Evolutionary conservation across 257 asterid genomes (phyloP).

Genomic region (Verbena officinalis): DNA sequence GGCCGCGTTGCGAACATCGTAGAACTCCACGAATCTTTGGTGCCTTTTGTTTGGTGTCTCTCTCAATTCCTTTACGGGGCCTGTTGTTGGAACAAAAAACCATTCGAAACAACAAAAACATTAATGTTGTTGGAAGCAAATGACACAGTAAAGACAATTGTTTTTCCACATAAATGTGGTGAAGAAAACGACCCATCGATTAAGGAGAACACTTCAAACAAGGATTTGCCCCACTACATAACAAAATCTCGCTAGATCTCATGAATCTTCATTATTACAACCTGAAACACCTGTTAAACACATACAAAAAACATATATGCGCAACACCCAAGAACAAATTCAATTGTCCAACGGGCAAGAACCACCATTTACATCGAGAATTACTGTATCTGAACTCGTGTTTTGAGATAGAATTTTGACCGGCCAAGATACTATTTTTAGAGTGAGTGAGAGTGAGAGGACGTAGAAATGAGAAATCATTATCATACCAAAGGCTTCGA

Average conservation of each 20-base stretch:
- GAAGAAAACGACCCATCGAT: conserved; percentile 56
- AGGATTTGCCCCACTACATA: conserved; percentile 15
- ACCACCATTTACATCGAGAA: neutral
- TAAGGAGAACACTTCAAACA: conserved; percentile 15
- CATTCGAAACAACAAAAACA: neutral
- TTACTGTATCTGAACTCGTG: too few relatives aligned
- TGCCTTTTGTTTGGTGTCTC: conserved; percentile 75
- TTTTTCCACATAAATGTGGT: conserved; percentile 37
- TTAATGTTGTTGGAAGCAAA: conserved; percentile 5
- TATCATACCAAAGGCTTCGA: conserved; percentile 66
- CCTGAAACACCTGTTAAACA: conserved; percentile 15
- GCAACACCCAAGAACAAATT: neutral
- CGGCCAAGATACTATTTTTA: too few relatives aligned
- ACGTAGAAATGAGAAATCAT: neutral
- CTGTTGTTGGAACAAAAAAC: conserved; percentile 31
- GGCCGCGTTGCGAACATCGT: conserved; percentile 76
- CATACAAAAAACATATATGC: neutral
- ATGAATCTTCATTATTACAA: conserved; percentile 18
- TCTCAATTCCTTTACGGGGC: conserved; percentile 87
- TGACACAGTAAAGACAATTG: conserved; percentile 33
- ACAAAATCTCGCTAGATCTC: conserved; percentile 41
- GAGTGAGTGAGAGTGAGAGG: neutral
- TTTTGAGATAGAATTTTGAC: too few relatives aligned
- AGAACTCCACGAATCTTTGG: conserved; percentile 85
- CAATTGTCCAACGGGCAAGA: neutral